Base-by-base conservation (phyloP, 208 protist species). In the Acanthamoeba rhysodes region DNA sequence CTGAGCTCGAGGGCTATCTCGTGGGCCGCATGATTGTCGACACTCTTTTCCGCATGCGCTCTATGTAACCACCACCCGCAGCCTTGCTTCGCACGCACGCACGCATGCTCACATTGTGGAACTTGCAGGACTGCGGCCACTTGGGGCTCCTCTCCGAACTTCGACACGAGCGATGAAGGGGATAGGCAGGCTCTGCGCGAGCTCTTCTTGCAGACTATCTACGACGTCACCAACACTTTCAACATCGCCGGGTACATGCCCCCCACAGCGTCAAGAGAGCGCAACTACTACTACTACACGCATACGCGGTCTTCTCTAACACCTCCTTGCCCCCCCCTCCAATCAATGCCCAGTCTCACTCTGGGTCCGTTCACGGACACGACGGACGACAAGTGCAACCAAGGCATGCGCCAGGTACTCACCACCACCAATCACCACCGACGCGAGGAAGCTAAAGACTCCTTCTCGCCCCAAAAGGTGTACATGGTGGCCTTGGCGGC, bases 1-100 rank as follows among this genome's bases (percentile, higher is more conserved):
- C 84, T 24, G 34, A 41, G 29, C 84, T 91, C 14, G 84, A 91
- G 29, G 84, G 84, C 32, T 91, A 91, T 68, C 29, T 91, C 62
- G 84, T 48, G 45, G 84, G 84, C 34, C 72, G 72, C 16, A 12
- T 80, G 3, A 80, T 80, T 48, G 72, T 18, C 20, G 72, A 80
- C 32, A 80, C 72, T 10, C 14, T 80, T 12, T 48, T 50, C 29
- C 72, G 72, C 9, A 80, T 80, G 34, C 72, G 72, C 72, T 7
- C 41, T 48, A 10, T 10, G 72, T 80, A 45, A 22, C 4, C 32
- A 2, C 3, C 16, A 6, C 41, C 32, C 41, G 55, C 55, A 59
- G 18, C 18, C 18, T 14, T 59, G 18, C 55, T 22, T 70, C 6
- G n/a, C 22, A 12, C 27, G n/a, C 29, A 41, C 24, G 22, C n/a